These are phyloP conservation scores for Pseudocercospora crystallina DNA, from an alignment of 2,329 filamentous ascomycete species.

Conservation along the genomic window DNA sequence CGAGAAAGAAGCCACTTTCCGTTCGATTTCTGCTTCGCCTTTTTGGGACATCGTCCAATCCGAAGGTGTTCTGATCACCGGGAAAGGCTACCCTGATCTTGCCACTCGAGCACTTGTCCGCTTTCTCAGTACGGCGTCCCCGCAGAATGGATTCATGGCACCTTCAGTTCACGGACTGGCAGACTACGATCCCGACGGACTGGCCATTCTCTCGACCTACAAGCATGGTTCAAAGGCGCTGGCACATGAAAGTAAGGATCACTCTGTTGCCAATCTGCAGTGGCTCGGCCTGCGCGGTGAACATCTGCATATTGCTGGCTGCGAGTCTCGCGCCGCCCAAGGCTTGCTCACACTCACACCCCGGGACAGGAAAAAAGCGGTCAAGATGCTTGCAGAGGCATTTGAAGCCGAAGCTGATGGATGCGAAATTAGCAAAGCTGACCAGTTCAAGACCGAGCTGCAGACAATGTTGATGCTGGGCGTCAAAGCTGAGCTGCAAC, in stretches of 20 bases:
- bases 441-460: slow-evolving; percentile 53
- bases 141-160: slow-evolving; percentile 42
- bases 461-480: slow-evolving; percentile 74
- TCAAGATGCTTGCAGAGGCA: slow-evolving; percentile 47
- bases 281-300: slow-evolving; percentile 64
- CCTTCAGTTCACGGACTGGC: slow-evolving; percentile 63
- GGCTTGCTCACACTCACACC: slow-evolving; percentile 52
- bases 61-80: slow-evolving; percentile 68
- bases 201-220: slow-evolving; percentile 73
- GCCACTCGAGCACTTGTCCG: slow-evolving; percentile 66
- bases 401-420: neutral
- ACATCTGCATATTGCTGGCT: slow-evolving; percentile 26
- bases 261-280: slow-evolving; percentile 52
- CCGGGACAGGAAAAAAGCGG: slow-evolving; percentile 60
- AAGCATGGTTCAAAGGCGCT: slow-evolving; percentile 66
- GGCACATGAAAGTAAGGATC: slow-evolving; percentile 56
- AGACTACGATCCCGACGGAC: slow-evolving; percentile 75
- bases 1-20: slow-evolving; percentile 83
- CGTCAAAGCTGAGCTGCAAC: slow-evolving; percentile 74
- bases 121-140: slow-evolving; percentile 49
- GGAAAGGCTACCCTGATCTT: slow-evolving; percentile 80
- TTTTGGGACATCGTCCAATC: slow-evolving; percentile 56
- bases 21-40: slow-evolving; percentile 59
- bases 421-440: slow-evolving; percentile 2
- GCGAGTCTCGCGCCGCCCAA: slow-evolving; percentile 35